Evolutionary conservation across 2,329 filamentous ascomycete genomes (phyloP), one percentile per base, ranked within the genome.

Genomic region (Dactylellina parvicollis): DNA sequence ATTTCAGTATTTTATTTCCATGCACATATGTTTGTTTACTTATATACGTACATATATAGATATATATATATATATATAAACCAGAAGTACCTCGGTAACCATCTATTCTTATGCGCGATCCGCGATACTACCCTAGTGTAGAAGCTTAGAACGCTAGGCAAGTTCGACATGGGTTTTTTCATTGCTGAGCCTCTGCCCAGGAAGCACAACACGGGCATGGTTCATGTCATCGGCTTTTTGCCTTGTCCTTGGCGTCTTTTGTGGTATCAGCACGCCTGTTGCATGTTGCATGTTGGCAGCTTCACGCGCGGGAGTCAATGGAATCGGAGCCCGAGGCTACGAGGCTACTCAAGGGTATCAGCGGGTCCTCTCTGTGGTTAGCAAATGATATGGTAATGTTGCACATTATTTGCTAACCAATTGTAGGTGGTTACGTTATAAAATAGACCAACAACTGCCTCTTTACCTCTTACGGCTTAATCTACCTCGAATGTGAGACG

Each of bases 321-420:
- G 28, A 42, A 4, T 4, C 16, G n/a, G 4, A 20, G 36, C 26
- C 9, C 30, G 24, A 24, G 7, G n/a, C 16, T 32, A 28, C 46
- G 26, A 59, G 69, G 69, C 52, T 73, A 73, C 59, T 40, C 26
- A 66, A 73, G 69, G 69, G 62, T 66, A 73, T 30, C 36, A 47
- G 49, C 60, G 69, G 69, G 24, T 59, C 38, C 32, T 32, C 36
- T 24, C 55, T 62, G n/a, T n/a, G n/a, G n/a, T n/a, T n/a, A n/a
- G n/a, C n/a, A n/a, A n/a, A n/a, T n/a, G n/a, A n/a, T n/a, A n/a
- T n/a, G n/a, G n/a, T 40, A 22, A 16, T 10, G 65, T 72, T 72
- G 65, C 59, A 47, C 24, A 72, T 72, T 36, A 72, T 72, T 72
- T 72, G 46, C 52, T 72, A 72, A 72, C 59, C n/a, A 42, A n/a